Base-by-base conservation (phyloP, 306 rosid species). In the Citrullus mucosospermus region DNA sequence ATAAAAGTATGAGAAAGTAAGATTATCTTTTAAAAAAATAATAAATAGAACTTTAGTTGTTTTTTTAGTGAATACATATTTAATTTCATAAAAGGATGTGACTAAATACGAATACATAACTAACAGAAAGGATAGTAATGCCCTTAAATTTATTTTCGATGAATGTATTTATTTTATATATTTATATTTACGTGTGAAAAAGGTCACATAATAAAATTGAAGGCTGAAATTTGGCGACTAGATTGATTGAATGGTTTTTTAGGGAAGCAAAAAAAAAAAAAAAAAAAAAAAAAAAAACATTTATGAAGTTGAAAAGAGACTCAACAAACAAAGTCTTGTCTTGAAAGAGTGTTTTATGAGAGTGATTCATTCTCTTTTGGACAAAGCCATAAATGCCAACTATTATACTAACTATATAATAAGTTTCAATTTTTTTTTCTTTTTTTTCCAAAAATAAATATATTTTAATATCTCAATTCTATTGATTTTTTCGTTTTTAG, bases 191-290 rank as follows among this genome's bases (percentile, higher is more conserved):
- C 77, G 77, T 73, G 61, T 17, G 28, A 48, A 73, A 73, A 46
- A 73, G 77, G 77, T 73, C 44, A 70, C 28, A 9, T 73, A 73
- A 28, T 73, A 15, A 73, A 25, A 50, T 51, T 73, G 77, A 30
- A 50, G 38, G 77, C 76, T 71, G 76, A 71, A 72, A 72, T 48
- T 74, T 74, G 78, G 78, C 17, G 78, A 74, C 78, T 7, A 32
- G 62, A 51, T 74, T 74, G 78, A 74, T 50, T 74, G 78, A 51
- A 74, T 17, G 8, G 44, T 28, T 25, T 46, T 70, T 22, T 46
- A 1, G 16, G 17, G 18, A 2, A 12, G 28, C 0, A 50, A 25
- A 25, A 25, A 74, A 72, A 28, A 51, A 74, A 72, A 28, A 51
- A 6, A 74, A 22, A 22, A 74, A 72, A 28, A 51, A 6, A 74